Conservation (phyloP, 2,329 filamentous ascomycete genomes). For the Cladophialophora exuberans region DNA sequence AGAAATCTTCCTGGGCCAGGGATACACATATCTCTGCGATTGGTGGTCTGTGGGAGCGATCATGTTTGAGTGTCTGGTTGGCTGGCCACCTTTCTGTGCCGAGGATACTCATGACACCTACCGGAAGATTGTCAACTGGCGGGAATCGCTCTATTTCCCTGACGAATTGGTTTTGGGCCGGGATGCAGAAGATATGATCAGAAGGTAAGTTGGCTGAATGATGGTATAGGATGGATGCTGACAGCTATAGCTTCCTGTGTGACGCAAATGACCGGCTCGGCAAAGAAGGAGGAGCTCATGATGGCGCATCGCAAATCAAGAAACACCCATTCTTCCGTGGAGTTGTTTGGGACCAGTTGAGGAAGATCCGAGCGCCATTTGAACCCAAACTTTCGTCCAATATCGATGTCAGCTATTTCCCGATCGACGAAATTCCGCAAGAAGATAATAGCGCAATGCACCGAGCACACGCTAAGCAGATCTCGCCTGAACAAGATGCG, state of each 20-base stretch:
- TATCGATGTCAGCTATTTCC: conserved; percentile 97
- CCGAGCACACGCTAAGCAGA: conserved; percentile 77
- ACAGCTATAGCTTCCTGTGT: conserved; percentile 75
- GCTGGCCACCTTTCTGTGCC: conserved; percentile 98
- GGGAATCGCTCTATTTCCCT: conserved; percentile 92
- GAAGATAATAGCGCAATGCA: conserved; percentile 88
- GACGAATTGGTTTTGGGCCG: conserved; percentile 87
- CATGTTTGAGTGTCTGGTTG: conserved; percentile 98
- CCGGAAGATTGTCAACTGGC: conserved; percentile 99
- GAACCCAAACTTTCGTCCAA: conserved; percentile 91
- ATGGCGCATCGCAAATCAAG: conserved; percentile 91
- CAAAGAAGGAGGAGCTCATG: conserved; percentile 59
- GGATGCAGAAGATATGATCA: conserved; percentile 89
- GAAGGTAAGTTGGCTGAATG: conserved; percentile 64
- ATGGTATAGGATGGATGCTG: conserved; percentile 30
- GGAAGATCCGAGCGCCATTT: conserved; percentile 91
- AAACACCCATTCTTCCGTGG: conserved; percentile 94
- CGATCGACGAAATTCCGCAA: conserved; percentile 97
- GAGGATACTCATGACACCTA: conserved; percentile 98
- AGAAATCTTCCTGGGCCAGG: conserved; percentile 95
- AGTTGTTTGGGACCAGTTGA: conserved; percentile 90
- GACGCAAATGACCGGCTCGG: conserved; percentile 92
- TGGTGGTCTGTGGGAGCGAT: conserved; percentile 99
- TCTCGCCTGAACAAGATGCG: conserved; percentile 76
- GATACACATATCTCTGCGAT: conserved; percentile 95